Base-by-base conservation (phyloP, 139 green algal species). In the Nannochloris sp. region DNA sequence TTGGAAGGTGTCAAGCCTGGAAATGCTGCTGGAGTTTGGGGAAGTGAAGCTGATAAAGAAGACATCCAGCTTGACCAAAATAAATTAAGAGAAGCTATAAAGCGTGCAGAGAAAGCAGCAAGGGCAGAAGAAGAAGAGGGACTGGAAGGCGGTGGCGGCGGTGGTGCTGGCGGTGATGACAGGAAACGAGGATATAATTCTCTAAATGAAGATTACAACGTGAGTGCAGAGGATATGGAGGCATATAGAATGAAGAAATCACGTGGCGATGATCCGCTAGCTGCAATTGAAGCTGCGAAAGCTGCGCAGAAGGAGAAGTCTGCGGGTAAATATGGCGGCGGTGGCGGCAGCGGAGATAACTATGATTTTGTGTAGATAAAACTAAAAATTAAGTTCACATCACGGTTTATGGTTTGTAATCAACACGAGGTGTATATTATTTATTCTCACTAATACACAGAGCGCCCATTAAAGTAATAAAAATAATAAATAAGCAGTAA, bases 161-260 rank as follows among this genome's bases (percentile, higher is more conserved):
- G n/a, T n/a, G n/a, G n/a, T n/a, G n/a, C n/a, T n/a, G n/a, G n/a
- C n/a, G 57, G 23, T 1, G 91, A 96, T 57, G 85, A 91, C 30
- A 70, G 81, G 25, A 97, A 96, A 72, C 77, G 85, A 13, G 67
- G 87, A 66, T 97, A 90, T 80, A 93, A 97, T 70, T 83, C 72
- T 10, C 32, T 89, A 19, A 67, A 60, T 5, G 75, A 73, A 14
- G 70, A 76, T 4, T 71, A 78, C 34, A 63, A 77, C 7, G 82
- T 97, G 23, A 95, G 84, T 0, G 65, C 82, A 1, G 93, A 98
- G 78, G 93, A 98, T 55, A 98, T 99, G 94, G 94, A 99, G 83
- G 94, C 94, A 1, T 99, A 96, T 73, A 73, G 91, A 25, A 60
- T 96, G 39, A 88, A 80, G 38, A 82, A 78, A 69, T 23, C 30